Percentiles rank a stretch among this genome's conserved stretches.
Conservation (phyloP, 1,284 basidiomycete species). For the Malassezia slooffiae region DNA sequence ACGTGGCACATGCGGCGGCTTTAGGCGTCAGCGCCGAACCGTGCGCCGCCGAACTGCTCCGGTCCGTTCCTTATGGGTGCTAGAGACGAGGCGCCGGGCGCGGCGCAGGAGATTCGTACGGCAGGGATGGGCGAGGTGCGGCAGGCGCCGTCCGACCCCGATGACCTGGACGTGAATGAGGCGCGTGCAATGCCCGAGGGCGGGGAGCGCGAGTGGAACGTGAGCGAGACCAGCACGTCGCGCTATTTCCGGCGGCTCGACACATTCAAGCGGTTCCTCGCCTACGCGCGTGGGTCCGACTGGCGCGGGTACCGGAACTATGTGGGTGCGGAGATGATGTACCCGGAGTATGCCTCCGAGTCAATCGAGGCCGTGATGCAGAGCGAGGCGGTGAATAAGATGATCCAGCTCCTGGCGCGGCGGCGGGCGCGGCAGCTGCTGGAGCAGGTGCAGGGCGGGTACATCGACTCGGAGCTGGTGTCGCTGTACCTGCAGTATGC, state of each 20-base stretch:
- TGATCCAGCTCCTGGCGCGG: conserved; percentile 16
- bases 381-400: conserved; percentile 30
- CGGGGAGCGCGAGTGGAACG: neutral
- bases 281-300: conserved; percentile 32
- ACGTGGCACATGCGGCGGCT: neutral
- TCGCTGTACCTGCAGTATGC: neutral
- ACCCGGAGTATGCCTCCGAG: conserved; percentile 26
- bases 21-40: neutral
- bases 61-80: no score
- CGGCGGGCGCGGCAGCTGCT: neutral
- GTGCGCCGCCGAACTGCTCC: neutral
- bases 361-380: conserved; percentile 27
- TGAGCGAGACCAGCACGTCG: conserved; percentile 1
- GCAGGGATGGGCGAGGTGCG: no score
- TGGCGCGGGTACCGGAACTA: conserved; percentile 41
- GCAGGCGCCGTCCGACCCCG: neutral
- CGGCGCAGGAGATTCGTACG: no score
- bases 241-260: neutral
- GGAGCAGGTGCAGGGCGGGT: conserved; percentile 1
- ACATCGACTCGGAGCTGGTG: neutral
- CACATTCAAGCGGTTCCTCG: conserved; percentile 27
- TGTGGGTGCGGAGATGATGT: conserved; percentile 37
- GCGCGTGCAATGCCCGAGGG: neutral
- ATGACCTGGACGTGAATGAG: neutral
- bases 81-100: no score